A percentile compares a stretch with the other conserved stretches of the same genome.
Conservation (phyloP, 1,284 basidiomycete genomes). For the Malassezia yamatoensis region DNA sequence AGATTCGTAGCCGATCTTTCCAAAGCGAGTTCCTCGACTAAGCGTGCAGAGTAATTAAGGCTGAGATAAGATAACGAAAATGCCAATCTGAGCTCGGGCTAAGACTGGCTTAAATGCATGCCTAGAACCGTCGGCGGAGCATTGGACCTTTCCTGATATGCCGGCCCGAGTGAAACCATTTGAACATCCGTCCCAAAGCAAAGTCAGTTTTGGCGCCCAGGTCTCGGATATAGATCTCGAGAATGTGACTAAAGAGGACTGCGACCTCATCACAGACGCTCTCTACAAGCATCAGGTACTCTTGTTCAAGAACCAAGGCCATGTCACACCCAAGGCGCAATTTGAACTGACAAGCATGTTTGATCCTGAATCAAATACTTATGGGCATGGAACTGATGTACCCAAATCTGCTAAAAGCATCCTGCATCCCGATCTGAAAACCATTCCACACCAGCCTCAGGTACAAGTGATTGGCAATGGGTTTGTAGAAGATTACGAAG, state of each 20-base stretch:
- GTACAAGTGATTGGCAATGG: constrained; percentile 49
- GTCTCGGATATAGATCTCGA: background rate
- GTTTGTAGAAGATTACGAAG: constrained; percentile 19
- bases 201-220: background rate
- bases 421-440: constrained; percentile 48
- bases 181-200: background rate
- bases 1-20: no score
- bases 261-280: constrained; percentile 4
- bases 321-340: constrained; percentile 11
- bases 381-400: constrained; percentile 10
- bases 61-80: no score
- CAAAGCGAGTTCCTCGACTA: no score
- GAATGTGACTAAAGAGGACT: constrained; percentile 1
- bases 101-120: no score
- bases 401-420: constrained; percentile 17
- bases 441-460: constrained; percentile 40
- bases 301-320: constrained; percentile 4
- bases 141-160: background rate
- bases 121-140: no score
- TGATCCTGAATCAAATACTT: constrained; percentile 3
- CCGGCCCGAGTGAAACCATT: background rate
- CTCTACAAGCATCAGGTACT: constrained; percentile 11
- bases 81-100: no score
- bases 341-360: constrained; percentile 5
- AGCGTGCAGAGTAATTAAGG: no score